A percentile compares a stretch with the other conserved stretches of the same genome.
Conservation (phyloP, 768 basidiomycete genomes). For the Boletus sp. region DNA sequence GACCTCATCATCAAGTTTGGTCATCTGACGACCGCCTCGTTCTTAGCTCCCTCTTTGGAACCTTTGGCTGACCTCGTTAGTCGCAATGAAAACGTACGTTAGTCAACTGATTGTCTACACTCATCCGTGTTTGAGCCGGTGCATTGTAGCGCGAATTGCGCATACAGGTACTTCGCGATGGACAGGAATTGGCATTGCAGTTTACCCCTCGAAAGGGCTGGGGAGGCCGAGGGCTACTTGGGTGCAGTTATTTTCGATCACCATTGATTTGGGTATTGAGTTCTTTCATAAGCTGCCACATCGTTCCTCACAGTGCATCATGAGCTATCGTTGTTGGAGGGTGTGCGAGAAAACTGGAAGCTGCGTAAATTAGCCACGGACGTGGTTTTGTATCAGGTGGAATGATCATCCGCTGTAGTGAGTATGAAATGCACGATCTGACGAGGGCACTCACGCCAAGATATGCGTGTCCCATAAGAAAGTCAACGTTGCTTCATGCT, state of each 20-base stretch:
- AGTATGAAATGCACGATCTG: neutral
- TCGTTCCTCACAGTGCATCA: conserved; percentile 45
- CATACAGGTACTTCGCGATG: conserved; percentile 55
- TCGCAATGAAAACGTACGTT: conserved; percentile 73
- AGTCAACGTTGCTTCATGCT: too few species aligned
- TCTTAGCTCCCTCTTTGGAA: conserved; percentile 54
- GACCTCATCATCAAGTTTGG: conserved; percentile 79
- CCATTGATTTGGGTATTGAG: conserved; percentile 1
- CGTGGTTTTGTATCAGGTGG: neutral
- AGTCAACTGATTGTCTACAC: neutral
- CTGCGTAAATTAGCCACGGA: neutral
- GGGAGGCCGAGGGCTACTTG: conserved; percentile 85
- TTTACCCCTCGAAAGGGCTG: conserved; percentile 72
- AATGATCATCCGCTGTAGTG: neutral
- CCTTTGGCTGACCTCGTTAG: conserved; percentile 72
- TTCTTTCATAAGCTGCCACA: conserved; percentile 49
- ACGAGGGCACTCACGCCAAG: too few species aligned
- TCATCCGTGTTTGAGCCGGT: neutral
- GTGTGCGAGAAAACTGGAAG: neutral
- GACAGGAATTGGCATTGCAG: conserved; percentile 44
- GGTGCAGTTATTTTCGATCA: conserved; percentile 44
- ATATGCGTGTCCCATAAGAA: neutral
- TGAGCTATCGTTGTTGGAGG: neutral
- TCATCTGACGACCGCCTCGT: conserved; percentile 49
- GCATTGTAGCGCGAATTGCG: conserved; percentile 50